Evolutionary conservation across 164 flowering plant genomes (phyloP).

Genomic region (Dillenia turbinata): DNA sequence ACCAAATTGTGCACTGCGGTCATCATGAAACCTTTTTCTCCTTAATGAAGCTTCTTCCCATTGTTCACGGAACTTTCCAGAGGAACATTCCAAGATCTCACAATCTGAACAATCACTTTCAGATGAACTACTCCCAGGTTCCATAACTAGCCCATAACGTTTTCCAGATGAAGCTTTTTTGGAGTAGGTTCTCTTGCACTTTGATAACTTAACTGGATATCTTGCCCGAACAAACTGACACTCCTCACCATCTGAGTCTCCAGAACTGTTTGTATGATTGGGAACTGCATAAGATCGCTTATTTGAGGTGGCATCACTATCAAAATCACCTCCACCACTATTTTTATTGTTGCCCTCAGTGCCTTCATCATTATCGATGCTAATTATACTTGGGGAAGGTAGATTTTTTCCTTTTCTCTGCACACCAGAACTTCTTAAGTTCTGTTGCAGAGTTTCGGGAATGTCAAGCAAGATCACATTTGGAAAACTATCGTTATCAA

Average conservation of each 20-base stretch:
- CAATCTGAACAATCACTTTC: constrained; percentile 67
- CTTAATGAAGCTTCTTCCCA: constrained; percentile 67
- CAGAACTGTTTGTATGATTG: constrained; percentile 9
- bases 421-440: constrained; percentile 14
- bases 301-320: constrained; percentile 38
- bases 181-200: constrained; percentile 28
- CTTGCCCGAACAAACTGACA: constrained; percentile 24
- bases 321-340: constrained; percentile 20
- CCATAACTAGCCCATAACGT: constrained; percentile 33
- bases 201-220: constrained; percentile 36
- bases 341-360: constrained; percentile 17
- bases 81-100: constrained; percentile 61
- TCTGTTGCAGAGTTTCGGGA: constrained; percentile 38
- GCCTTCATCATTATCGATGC: constrained; percentile 55
- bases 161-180: constrained; percentile 27
- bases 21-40: constrained; percentile 24
- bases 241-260: constrained; percentile 26
- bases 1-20: constrained; percentile 14
- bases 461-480: constrained; percentile 44
- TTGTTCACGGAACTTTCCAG: constrained; percentile 47
- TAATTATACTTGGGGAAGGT: constrained; percentile 28
- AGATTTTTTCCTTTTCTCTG: constrained; percentile 12
- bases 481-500: constrained; percentile 37
- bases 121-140: constrained; percentile 37
- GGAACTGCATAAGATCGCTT: constrained; percentile 17